These are phyloP conservation scores for Cordyceps farinosa DNA, from an alignment of 2,329 filamentous ascomycete species.

Conservation along the genomic window DNA sequence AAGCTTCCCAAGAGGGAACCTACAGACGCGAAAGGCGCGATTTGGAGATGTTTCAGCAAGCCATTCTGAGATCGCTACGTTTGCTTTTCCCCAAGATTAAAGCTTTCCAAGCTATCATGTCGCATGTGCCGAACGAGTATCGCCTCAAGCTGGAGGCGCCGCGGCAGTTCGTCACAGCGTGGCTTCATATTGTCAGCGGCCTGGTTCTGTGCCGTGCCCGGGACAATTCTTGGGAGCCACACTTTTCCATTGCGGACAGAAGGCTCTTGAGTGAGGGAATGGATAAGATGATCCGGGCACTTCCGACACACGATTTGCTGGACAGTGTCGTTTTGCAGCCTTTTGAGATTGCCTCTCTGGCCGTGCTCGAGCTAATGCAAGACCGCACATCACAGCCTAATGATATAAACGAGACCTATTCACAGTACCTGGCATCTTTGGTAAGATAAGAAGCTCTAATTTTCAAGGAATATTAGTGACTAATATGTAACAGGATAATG, in stretches of 20 bases:
- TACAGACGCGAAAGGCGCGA: not conserved
- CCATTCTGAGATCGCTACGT: not conserved
- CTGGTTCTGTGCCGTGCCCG: conserved; percentile 29
- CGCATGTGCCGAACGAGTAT: conserved; percentile 27
- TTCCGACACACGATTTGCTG: conserved; percentile 32
- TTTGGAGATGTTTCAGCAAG: not conserved
- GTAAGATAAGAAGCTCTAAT: conserved; percentile 27
- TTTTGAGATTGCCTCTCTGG: conserved; percentile 40
- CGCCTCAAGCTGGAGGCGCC: conserved; percentile 33
- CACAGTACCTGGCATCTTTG: conserved; percentile 38
- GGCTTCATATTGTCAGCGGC: conserved; percentile 40
- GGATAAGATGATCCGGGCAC: conserved; percentile 32
- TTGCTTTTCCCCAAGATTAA: conserved; percentile 23
- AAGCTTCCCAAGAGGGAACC: conserved; percentile 14
- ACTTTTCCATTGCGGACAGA: conserved; percentile 29
- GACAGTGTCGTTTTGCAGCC: conserved; percentile 39
- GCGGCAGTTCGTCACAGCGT: conserved; percentile 36
- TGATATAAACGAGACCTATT: conserved; percentile 41
- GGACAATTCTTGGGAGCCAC: conserved; percentile 26
- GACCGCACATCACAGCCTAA: conserved; percentile 37
- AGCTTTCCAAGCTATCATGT: conserved; percentile 29
- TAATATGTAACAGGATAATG: conserved; percentile 34
- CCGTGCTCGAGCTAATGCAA: conserved; percentile 37
- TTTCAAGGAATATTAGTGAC: not conserved
- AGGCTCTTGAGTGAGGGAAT: conserved; percentile 34